These are phyloP conservation scores for Penicillium lividum DNA, from an alignment of 495 filamentous ascomycete species.

Conservation along the genomic window DNA sequence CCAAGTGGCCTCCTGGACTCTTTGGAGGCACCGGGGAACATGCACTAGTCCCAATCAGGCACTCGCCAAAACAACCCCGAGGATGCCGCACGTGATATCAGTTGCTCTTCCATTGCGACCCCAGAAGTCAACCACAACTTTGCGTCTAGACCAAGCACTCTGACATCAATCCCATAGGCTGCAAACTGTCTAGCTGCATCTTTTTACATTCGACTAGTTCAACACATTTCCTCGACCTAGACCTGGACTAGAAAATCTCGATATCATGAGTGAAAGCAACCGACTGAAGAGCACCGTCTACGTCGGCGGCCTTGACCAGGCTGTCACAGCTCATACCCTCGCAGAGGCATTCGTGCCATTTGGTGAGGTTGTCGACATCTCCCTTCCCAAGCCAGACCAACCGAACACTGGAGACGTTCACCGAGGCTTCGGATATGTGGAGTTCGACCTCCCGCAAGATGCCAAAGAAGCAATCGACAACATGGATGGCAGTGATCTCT, in stretches of 20 bases:
- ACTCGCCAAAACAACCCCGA: conserved; percentile 44
- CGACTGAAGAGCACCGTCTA: conserved; percentile 87
- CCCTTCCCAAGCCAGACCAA: conserved; percentile 80
- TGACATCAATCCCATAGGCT: neutral
- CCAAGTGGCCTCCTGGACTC: conserved; percentile 50
- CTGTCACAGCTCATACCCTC: conserved; percentile 70
- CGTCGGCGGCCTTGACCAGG: conserved; percentile 82
- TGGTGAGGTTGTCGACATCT: conserved; percentile 87
- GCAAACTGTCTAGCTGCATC: neutral
- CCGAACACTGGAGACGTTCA: conserved; percentile 72
- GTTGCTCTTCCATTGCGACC: conserved; percentile 13
- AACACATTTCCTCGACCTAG: neutral
- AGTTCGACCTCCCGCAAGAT: conserved; percentile 84
- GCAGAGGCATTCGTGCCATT: conserved; percentile 95
- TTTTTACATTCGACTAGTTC: neutral
- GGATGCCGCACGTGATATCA: conserved; percentile 46
- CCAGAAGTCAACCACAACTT: neutral
- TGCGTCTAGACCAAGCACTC: neutral
- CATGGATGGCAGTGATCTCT: conserved; percentile 97
- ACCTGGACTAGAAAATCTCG: neutral
- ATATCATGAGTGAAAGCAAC: conserved; percentile 73
- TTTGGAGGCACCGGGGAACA: conserved; percentile 38
- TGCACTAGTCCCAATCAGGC: conserved; percentile 35
- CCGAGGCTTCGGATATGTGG: conserved; percentile 94
- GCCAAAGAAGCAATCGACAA: conserved; percentile 97